Percentiles rank a stretch among this genome's conserved stretches.
These are phyloP conservation scores for Xylogone sp. DNA, from an alignment of 2,329 filamentous ascomycete genomes.

Conservation along the genomic window DNA sequence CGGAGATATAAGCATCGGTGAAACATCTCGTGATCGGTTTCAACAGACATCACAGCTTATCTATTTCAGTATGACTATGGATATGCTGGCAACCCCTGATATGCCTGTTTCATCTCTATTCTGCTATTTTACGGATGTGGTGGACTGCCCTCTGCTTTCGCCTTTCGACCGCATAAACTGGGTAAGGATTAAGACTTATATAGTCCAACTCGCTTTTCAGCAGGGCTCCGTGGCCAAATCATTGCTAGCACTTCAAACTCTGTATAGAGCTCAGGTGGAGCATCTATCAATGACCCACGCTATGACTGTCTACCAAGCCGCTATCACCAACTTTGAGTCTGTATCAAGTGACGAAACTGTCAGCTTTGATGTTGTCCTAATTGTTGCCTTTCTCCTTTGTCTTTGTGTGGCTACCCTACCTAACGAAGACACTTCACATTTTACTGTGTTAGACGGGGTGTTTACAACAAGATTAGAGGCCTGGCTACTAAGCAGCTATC, in stretches of 20 bases:
- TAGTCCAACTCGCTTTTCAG: constrained; percentile 5
- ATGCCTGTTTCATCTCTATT: constrained; percentile 4
- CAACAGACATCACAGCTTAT: constrained; percentile 13
- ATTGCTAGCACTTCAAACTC: constrained; percentile 9
- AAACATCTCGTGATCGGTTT: background rate
- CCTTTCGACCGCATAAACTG: constrained; percentile 16
- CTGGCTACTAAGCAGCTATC: background rate
- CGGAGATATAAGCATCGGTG: background rate
- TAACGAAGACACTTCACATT: constrained; percentile 6
- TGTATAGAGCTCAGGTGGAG: constrained; percentile 9
- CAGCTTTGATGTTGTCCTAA: constrained; percentile 6
- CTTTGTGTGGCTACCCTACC: constrained; percentile 9
- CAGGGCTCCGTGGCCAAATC: constrained; percentile 3
- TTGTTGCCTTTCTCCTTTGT: constrained; percentile 12
- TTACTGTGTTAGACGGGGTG: constrained; percentile 1
- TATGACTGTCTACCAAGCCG: constrained; percentile 1
- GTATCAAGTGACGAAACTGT: constrained; percentile 2
- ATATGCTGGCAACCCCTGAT: constrained; percentile 9
- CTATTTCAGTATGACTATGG: constrained; percentile 17
- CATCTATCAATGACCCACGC: constrained; percentile 1
- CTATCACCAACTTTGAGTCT: constrained; percentile 1
- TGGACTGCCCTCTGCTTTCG: constrained; percentile 15
- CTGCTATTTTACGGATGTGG: constrained; percentile 13
- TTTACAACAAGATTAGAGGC: constrained; percentile 1
- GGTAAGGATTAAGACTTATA: constrained; percentile 9